A percentile compares a stretch with the other conserved stretches of the same genome.
Conservation (phyloP, 108 stramenopile species). For the Pseudonitzschia pungens region DNA sequence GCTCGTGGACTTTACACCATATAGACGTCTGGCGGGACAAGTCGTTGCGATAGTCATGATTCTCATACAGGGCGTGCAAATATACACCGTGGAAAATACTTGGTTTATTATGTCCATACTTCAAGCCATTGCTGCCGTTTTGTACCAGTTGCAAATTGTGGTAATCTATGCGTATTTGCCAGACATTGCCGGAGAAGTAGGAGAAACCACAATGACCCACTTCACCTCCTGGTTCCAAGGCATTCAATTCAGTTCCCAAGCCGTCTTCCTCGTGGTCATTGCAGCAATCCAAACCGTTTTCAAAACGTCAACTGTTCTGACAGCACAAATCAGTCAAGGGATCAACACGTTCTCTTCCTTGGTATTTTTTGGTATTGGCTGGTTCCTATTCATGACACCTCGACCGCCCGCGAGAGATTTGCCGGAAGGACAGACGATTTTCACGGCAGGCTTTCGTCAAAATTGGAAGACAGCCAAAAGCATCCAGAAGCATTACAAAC, state of each 20-base stretch:
- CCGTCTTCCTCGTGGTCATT: slow-evolving; percentile 43
- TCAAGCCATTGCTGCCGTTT: slow-evolving; percentile 50
- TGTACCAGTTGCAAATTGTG: slow-evolving; percentile 39
- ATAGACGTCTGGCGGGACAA: slow-evolving; percentile 48
- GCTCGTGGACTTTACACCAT: slow-evolving; percentile 57
- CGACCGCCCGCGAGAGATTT: slow-evolving; percentile 29
- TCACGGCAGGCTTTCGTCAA: slow-evolving; percentile 49
- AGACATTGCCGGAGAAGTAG: slow-evolving; percentile 53
- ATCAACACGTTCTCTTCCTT: not conserved
- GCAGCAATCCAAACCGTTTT: slow-evolving; percentile 33
- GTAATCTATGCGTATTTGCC: slow-evolving; percentile 44
- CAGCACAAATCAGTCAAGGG: slow-evolving; percentile 28
- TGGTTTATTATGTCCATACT: slow-evolving; percentile 71
- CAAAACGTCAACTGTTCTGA: slow-evolving; percentile 27
- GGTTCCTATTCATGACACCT: slow-evolving; percentile 39
- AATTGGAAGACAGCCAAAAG: slow-evolving; percentile 44
- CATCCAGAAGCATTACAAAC: slow-evolving; percentile 40
- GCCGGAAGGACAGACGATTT: slow-evolving; percentile 37
- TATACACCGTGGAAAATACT: slow-evolving; percentile 42
- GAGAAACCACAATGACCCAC: slow-evolving; percentile 26
- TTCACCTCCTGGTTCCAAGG: slow-evolving; percentile 39
- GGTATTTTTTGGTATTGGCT: slow-evolving; percentile 29
- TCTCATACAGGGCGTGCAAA: slow-evolving; percentile 51
- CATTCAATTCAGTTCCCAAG: slow-evolving; percentile 48
- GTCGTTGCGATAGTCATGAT: slow-evolving; percentile 32